These are phyloP conservation scores for Ambrosia trifida DNA, from an alignment of 129 eudicot species.

Conservation along the genomic window DNA sequence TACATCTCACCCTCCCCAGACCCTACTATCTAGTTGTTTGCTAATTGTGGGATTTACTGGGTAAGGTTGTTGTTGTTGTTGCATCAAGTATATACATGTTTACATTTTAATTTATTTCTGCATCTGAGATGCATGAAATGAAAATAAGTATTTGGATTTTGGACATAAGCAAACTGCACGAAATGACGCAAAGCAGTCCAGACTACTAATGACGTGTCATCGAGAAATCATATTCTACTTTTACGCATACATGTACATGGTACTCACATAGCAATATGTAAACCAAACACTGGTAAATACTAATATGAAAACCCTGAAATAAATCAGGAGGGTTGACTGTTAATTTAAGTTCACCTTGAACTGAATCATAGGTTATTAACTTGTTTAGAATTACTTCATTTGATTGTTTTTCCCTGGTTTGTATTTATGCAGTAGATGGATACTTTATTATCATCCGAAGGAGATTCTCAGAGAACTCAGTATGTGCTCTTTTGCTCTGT, in stretches of 20 bases:
- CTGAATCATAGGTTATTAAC: neutral
- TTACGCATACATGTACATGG: neutral
- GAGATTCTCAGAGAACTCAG: slow-evolving; percentile 35
- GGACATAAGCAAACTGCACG: neutral
- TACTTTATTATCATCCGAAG: slow-evolving; percentile 26
- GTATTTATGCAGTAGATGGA: slow-evolving; percentile 31
- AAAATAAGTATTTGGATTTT: neutral
- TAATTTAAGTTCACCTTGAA: neutral
- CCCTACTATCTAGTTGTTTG: too few species aligned
- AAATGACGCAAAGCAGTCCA: neutral
- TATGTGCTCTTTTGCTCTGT: neutral
- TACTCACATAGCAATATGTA: slow-evolving; percentile 5
- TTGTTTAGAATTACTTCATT: neutral
- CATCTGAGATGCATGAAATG: neutral
- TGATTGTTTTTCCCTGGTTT: slow-evolving; percentile 13
- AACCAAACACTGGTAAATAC: neutral
- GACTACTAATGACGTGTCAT: neutral
- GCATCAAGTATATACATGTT: neutral
- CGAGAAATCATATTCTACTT: neutral
- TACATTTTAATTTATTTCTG: neutral
- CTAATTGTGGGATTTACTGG: too few species aligned
- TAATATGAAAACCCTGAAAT: neutral
- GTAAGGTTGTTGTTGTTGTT: too few species aligned
- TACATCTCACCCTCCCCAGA: too few species aligned
- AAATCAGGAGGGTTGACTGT: neutral